phyloP scores from a whole-genome alignment of 768 basidiomycete species.

The Scleroderma bovista region DNA sequence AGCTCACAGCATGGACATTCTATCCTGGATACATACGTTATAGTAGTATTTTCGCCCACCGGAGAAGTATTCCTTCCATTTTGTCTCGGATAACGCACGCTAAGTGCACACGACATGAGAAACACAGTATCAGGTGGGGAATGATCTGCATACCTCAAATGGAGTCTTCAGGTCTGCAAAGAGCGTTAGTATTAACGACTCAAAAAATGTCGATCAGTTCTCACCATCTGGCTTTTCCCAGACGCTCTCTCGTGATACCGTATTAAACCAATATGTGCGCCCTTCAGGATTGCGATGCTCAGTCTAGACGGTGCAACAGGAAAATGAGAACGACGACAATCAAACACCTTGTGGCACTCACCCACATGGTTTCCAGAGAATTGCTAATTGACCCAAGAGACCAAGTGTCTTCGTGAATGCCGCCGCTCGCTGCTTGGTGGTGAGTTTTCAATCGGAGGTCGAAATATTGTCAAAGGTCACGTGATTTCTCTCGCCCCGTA shows the following conservation, averaged over 20 bases:
- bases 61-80: slow-evolving; percentile 96
- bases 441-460: too few relatives aligned
- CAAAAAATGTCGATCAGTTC: slow-evolving; percentile 13
- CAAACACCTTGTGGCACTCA: too few relatives aligned
- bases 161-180: slow-evolving; percentile 77
- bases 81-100: slow-evolving; percentile 84
- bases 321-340: background rate
- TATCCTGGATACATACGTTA: slow-evolving; percentile 45
- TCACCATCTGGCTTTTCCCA: slow-evolving; percentile 98
- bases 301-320: slow-evolving; percentile 43
- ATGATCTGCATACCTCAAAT: slow-evolving; percentile 61
- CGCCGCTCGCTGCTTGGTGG: too few relatives aligned
- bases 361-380: slow-evolving; percentile 23
- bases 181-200: slow-evolving; percentile 4
- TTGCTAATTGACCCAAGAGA: too few relatives aligned
- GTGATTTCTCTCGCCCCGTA: too few relatives aligned
- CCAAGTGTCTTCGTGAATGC: too few relatives aligned
- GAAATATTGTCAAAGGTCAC: too few relatives aligned
- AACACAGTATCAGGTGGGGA: background rate
- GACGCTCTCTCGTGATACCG: slow-evolving; percentile 80
- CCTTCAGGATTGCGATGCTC: slow-evolving; percentile 95
- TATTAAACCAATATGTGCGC: slow-evolving; percentile 98
- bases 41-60: slow-evolving; percentile 90
- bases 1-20: slow-evolving; percentile 1
- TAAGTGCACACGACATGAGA: slow-evolving; percentile 25